Conservation (phyloP, 805 yeast species). For the Yamadazyma paraphyllophila region DNA sequence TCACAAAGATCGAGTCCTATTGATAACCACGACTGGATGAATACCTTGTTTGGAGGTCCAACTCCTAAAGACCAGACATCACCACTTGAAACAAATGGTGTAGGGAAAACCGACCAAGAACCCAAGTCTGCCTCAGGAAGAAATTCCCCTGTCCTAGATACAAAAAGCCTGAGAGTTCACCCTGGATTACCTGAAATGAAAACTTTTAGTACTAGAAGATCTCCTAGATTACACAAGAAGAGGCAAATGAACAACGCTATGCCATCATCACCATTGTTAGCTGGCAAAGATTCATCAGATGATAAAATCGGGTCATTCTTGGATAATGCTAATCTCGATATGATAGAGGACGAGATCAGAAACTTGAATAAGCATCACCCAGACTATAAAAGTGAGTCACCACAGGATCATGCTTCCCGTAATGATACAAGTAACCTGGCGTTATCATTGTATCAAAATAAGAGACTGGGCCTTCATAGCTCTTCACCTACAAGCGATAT, state of each 20-base stretch:
- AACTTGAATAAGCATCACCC: slow-evolving; percentile 13
- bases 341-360: slow-evolving; percentile 21
- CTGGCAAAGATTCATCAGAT: slow-evolving; percentile 15
- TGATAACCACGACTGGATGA: slow-evolving; percentile 40
- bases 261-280: slow-evolving; percentile 36
- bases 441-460: slow-evolving; percentile 13
- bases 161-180: slow-evolving; percentile 14
- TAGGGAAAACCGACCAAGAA: not conserved
- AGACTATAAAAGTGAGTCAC: slow-evolving; percentile 24
- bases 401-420: slow-evolving; percentile 33
- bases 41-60: slow-evolving; percentile 41
- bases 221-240: slow-evolving; percentile 23
- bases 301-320: slow-evolving; percentile 17
- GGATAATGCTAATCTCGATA: slow-evolving; percentile 15
- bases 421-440: slow-evolving; percentile 35
- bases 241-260: slow-evolving; percentile 19
- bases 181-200: slow-evolving; percentile 30
- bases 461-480: slow-evolving; percentile 9
- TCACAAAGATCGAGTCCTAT: slow-evolving; percentile 38
- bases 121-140: not conserved
- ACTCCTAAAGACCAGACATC: slow-evolving; percentile 35
- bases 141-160: slow-evolving; percentile 2
- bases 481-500: slow-evolving; percentile 14
- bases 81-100: slow-evolving; percentile 8
- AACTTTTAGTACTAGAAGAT: slow-evolving; percentile 24